Conservation (phyloP, 2,329 filamentous ascomycete species). For the Fonsecaea monophora region DNA sequence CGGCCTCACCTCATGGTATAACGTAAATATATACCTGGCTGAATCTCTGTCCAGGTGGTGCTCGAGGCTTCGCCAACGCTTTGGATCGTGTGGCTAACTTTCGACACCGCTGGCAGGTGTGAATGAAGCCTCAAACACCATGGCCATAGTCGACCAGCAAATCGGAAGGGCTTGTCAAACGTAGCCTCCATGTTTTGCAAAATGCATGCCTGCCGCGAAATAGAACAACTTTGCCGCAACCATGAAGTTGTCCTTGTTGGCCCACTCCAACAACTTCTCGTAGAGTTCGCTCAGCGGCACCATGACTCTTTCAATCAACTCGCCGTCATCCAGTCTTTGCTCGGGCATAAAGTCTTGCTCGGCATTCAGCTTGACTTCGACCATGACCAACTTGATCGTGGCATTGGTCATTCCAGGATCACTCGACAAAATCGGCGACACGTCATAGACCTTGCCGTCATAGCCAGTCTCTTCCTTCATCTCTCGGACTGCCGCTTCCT, state of each 20-base stretch:
- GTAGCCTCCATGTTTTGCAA: constrained; percentile 30
- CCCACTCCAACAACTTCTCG: constrained; percentile 51
- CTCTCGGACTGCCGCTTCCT: constrained; percentile 64
- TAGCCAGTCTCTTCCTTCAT: constrained; percentile 69
- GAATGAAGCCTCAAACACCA: not conserved
- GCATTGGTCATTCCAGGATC: constrained; percentile 67
- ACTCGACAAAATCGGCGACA: constrained; percentile 71
- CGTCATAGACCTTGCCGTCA: constrained; percentile 60
- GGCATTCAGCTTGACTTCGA: constrained; percentile 62
- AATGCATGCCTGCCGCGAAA: constrained; percentile 34
- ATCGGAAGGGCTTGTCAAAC: constrained; percentile 9
- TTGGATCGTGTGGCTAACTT: not conserved
- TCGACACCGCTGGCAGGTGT: not conserved
- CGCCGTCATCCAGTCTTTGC: constrained; percentile 66
- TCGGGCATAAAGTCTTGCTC: constrained; percentile 58
- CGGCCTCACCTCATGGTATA: not conserved
- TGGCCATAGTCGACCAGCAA: not conserved
- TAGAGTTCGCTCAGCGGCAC: constrained; percentile 65
- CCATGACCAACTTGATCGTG: constrained; percentile 67
- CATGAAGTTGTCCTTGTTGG: constrained; percentile 31
- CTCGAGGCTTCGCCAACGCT: not conserved
- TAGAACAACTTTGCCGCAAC: constrained; percentile 35
- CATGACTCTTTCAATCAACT: constrained; percentile 67
- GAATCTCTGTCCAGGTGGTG: not conserved
- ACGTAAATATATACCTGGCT: not conserved